These are phyloP conservation scores for Brassica incana DNA, from an alignment of 345 rosid genomes.

Conservation along the genomic window DNA sequence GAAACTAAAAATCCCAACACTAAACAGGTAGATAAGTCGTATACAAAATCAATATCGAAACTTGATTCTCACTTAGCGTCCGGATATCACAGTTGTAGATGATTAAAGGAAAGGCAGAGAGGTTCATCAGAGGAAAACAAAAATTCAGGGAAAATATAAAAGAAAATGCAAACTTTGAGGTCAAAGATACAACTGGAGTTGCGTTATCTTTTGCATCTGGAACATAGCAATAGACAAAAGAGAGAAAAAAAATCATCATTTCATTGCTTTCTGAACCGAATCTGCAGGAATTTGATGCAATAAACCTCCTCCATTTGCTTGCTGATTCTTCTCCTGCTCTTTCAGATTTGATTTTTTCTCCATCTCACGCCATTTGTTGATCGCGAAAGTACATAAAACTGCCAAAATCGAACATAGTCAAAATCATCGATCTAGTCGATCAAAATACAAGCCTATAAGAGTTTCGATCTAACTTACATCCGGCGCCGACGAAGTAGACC, in stretches of 20 bases:
- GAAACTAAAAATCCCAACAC: not conserved
- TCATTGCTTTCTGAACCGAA: constrained; percentile 42
- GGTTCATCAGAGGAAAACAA: not conserved
- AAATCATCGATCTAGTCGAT: not conserved
- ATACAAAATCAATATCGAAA: not conserved
- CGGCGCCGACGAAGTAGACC: constrained; percentile 71
- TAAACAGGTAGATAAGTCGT: not conserved
- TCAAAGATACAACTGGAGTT: constrained; percentile 1
- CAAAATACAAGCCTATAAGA: not conserved
- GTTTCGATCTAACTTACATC: constrained; percentile 46
- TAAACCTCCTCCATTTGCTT: constrained; percentile 25
- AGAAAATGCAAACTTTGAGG: constrained; percentile 10
- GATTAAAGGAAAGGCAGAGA: not conserved
- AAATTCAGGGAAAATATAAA: not conserved
- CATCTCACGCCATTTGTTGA: constrained; percentile 72
- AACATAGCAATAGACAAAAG: not conserved
- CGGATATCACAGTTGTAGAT: not conserved
- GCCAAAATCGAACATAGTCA: not conserved
- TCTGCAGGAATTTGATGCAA: constrained; percentile 36
- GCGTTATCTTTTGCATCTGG: not conserved
- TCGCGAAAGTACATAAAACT: constrained; percentile 61
- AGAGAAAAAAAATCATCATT: constrained; percentile 38
- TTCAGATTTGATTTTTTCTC: constrained; percentile 54
- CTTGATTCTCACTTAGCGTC: not conserved
- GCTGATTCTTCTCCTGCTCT: constrained; percentile 40